A percentile compares a stretch with the other conserved stretches of the same genome.
Conservation (phyloP, 2,329 filamentous ascomycete genomes). For the Epichloe hybrida region DNA sequence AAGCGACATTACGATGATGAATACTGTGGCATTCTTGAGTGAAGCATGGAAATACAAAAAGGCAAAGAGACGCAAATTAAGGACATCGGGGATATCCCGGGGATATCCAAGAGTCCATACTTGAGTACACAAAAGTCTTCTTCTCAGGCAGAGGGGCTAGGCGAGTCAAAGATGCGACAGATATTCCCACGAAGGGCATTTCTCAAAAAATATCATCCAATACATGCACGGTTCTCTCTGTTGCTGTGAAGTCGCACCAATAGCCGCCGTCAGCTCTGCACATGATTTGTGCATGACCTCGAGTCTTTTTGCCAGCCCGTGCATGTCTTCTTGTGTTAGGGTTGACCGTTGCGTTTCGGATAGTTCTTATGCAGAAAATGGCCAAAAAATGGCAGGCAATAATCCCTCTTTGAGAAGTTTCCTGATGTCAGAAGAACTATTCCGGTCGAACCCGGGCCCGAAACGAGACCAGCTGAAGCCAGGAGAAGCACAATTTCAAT, state of each 20-base stretch:
- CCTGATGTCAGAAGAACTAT: not conserved
- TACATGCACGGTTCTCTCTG: conserved; percentile 5
- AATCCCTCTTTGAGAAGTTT: not conserved
- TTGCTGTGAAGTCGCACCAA: conserved; percentile 8
- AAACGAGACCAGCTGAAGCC: not conserved
- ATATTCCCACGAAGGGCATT: conserved; percentile 7
- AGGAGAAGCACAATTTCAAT: conserved; percentile 7
- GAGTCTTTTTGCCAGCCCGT: not conserved
- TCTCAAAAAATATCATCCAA: conserved; percentile 7
- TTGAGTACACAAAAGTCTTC: not conserved
- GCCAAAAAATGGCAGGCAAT: conserved; percentile 6
- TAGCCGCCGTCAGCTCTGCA: conserved; percentile 10
- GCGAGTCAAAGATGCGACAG: conserved; percentile 1
- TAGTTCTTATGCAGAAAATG: conserved; percentile 5
- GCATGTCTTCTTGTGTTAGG: too few relatives aligned
- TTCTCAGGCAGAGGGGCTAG: too few relatives aligned
- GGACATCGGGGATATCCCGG: too few relatives aligned
- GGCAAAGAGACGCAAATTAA: too few relatives aligned
- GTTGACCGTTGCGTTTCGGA: not conserved
- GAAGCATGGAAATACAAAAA: not conserved
- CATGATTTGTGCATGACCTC: conserved; percentile 7
- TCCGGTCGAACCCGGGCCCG: not conserved
- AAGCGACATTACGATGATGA: not conserved
- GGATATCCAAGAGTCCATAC: not conserved
- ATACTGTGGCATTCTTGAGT: not conserved